phyloP scores from a whole-genome alignment of 2,329 filamentous ascomycete genomes.

The Dactylellina leptospora region DNA sequence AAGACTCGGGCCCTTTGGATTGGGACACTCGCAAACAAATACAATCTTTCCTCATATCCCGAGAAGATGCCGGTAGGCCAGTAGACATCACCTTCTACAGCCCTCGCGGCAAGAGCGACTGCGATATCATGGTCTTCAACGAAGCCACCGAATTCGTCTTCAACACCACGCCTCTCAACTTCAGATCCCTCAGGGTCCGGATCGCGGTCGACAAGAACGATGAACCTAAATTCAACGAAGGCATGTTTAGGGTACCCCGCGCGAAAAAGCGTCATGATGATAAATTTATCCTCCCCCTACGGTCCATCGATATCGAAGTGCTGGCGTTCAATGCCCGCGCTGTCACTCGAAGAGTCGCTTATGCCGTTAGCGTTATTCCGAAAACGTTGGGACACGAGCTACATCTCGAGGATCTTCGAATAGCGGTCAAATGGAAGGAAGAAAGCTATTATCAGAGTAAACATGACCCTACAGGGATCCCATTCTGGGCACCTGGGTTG shows the following conservation, averaged over 20 bases:
- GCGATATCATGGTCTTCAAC: neutral
- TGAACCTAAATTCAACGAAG: neutral
- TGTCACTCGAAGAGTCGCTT: neutral
- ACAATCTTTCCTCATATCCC: neutral
- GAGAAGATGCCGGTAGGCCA: neutral
- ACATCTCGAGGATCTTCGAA: constrained; percentile 3
- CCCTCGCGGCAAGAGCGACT: neutral
- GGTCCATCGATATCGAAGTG: constrained; percentile 5
- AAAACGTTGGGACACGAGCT: too few species aligned
- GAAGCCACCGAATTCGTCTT: neutral
- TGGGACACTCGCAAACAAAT: neutral
- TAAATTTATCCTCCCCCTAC: neutral
- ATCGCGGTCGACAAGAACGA: constrained; percentile 8
- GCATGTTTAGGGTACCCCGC: neutral
- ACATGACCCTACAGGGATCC: neutral
- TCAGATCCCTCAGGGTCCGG: constrained; percentile 1
- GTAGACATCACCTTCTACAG: constrained; percentile 17
- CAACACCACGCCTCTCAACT: neutral
- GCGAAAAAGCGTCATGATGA: neutral
- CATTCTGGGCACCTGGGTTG: neutral
- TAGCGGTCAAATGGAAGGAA: constrained; percentile 6
- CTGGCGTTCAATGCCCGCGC: neutral
- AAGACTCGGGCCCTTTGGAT: neutral
- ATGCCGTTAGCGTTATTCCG: too few species aligned
- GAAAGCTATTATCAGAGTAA: neutral